Evolutionary conservation across 192 early-diverging fungal species (phyloP).

Genomic region (Geosiphon pyriformis): DNA sequence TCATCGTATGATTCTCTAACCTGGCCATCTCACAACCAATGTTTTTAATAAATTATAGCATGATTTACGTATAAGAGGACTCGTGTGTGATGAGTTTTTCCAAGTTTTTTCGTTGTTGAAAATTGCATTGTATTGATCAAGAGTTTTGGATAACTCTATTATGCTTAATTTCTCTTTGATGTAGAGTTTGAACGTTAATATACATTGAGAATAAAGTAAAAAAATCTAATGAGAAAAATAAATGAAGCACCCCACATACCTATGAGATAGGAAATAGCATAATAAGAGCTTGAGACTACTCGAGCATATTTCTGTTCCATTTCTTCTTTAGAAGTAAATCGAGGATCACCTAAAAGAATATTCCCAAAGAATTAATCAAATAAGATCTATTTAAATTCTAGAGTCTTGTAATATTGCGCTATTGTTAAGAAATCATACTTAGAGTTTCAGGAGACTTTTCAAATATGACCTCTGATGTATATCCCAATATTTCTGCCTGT

Average conservation of each 20-base stretch:
- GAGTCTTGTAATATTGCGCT: too few species aligned
- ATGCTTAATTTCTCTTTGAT: not conserved
- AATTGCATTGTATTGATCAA: conserved; percentile 38
- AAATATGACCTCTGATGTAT: conserved; percentile 61
- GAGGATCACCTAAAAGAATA: conserved; percentile 52
- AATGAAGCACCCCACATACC: too few species aligned
- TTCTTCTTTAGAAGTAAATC: conserved; percentile 70
- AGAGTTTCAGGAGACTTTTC: conserved; percentile 76
- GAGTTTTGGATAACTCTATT: conserved; percentile 26
- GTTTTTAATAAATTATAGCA: conserved; percentile 56
- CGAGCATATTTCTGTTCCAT: conserved; percentile 65
- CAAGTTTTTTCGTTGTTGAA: conserved; percentile 54
- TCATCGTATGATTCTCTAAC: conserved; percentile 26
- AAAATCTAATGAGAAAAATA: conserved; percentile 8
- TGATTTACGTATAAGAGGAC: conserved; percentile 51
- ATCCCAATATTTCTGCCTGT: conserved; percentile 65
- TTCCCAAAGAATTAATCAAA: not conserved
- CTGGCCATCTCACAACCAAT: conserved; percentile 38
- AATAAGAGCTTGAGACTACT: conserved; percentile 57
- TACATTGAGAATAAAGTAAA: conserved; percentile 19
- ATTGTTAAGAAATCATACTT: conserved; percentile 54
- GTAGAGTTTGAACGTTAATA: too few species aligned
- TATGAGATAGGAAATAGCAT: conserved; percentile 50
- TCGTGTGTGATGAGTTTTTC: conserved; percentile 40
- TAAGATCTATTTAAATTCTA: too few species aligned